Evolutionary conservation across 2,329 filamentous ascomycete genomes (phyloP).

Genomic region (Verticillium dahliae): DNA sequence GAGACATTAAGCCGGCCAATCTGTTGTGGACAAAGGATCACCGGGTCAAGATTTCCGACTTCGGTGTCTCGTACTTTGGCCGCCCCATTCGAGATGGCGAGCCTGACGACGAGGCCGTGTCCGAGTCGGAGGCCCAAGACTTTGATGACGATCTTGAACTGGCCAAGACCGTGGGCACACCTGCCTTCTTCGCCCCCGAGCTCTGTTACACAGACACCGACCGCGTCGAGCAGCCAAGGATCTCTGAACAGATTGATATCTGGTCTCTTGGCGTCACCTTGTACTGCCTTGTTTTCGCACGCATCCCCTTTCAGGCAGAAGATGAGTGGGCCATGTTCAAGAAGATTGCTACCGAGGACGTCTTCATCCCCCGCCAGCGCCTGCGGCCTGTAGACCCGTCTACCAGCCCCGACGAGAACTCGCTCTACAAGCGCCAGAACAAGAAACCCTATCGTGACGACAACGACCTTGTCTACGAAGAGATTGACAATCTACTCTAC

Average conservation of each 20-base stretch:
- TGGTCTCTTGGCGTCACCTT: conserved; percentile 96
- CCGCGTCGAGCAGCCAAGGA: conserved; percentile 57
- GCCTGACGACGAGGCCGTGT: conserved; percentile 64
- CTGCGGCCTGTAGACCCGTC: conserved; percentile 67
- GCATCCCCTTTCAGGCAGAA: conserved; percentile 86
- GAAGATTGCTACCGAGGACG: conserved; percentile 86
- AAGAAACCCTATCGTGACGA: conserved; percentile 66
- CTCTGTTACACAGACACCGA: conserved; percentile 82
- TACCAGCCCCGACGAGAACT: conserved; percentile 47
- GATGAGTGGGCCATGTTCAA: conserved; percentile 90
- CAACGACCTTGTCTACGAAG: conserved; percentile 76
- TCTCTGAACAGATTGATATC: conserved; percentile 91
- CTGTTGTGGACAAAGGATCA: conserved; percentile 79
- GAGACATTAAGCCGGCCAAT: conserved; percentile 86
- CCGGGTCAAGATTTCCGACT: conserved; percentile 95
- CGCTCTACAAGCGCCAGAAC: conserved; percentile 50
- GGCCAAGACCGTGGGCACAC: conserved; percentile 97
- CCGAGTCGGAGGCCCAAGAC: conserved; percentile 77
- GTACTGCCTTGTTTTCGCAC: conserved; percentile 90
- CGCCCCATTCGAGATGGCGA: conserved; percentile 80
- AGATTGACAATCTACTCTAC: conserved; percentile 70
- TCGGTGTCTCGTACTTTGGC: conserved; percentile 96
- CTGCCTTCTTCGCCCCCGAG: conserved; percentile 95
- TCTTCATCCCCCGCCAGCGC: conserved; percentile 77
- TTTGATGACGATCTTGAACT: conserved; percentile 90